These are phyloP conservation scores for Cardamine chenopodiifolia DNA, from an alignment of 345 rosid genomes.

Conservation along the genomic window DNA sequence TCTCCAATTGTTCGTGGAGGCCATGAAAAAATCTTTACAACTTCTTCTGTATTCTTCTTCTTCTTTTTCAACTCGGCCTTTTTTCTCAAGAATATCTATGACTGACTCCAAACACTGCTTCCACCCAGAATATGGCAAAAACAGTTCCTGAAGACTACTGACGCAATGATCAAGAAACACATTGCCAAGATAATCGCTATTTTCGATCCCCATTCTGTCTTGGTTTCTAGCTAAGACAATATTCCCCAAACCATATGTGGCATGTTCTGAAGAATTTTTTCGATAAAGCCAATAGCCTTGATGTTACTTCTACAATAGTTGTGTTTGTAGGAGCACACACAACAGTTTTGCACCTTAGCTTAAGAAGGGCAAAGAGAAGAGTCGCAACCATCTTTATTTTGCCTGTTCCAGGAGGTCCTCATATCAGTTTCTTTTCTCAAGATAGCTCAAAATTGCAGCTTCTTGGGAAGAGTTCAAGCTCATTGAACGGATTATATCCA, in stretches of 20 bases:
- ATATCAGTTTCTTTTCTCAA: conserved; percentile 29
- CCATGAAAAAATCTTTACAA: no score
- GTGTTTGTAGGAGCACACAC: conserved; percentile 60
- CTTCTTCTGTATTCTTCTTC: neutral
- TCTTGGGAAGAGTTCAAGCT: conserved; percentile 45
- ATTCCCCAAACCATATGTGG: no score
- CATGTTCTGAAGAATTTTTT: neutral
- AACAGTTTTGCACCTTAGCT: conserved; percentile 42
- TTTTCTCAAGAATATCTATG: conserved; percentile 37
- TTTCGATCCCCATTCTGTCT: conserved; percentile 36
- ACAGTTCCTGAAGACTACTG: conserved; percentile 22
- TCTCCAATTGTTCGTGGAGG: conserved; percentile 12
- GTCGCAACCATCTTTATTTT: conserved; percentile 47
- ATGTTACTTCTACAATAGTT: conserved; percentile 45
- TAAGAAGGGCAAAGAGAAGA: conserved; percentile 41
- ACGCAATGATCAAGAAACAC: conserved; percentile 51
- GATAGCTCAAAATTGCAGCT: conserved; percentile 38
- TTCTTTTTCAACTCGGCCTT: neutral
- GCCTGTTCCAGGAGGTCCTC: conserved; percentile 64
- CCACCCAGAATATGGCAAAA: conserved; percentile 43
- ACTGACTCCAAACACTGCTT: conserved; percentile 14
- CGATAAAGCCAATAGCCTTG: conserved; percentile 30
- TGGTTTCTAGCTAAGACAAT: conserved; percentile 46
- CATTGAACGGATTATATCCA: conserved; percentile 33
- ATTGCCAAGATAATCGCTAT: conserved; percentile 31